A percentile compares a stretch with the other conserved stretches of the same genome.
Conservation (phyloP, 1,284 basidiomycete species). For the Cutaneotrichosporon sp. region DNA sequence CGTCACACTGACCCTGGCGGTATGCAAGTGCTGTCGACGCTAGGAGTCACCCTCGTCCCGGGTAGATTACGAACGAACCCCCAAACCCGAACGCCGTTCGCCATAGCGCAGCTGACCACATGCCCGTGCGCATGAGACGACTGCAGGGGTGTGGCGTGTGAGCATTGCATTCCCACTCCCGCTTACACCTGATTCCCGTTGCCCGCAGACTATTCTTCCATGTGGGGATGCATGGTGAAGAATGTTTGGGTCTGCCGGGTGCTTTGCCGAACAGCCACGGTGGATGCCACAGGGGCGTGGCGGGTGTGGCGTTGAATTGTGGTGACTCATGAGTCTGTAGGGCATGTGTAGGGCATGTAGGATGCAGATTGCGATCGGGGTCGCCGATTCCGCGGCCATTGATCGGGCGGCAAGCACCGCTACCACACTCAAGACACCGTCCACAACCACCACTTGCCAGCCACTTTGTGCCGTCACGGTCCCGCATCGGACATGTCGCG, state of each 20-base stretch:
- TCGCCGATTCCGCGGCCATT: neutral
- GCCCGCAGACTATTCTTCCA: neutral
- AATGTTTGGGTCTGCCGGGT: neutral
- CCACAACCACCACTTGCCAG: too few relatives aligned
- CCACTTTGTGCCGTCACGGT: too few relatives aligned
- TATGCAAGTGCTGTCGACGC: neutral
- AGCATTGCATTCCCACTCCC: neutral
- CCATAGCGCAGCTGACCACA: too few relatives aligned
- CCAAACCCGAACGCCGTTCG: neutral
- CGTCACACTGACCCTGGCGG: neutral
- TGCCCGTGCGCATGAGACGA: neutral
- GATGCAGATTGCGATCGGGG: too few relatives aligned
- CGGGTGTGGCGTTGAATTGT: neutral
- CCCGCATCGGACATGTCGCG: too few relatives aligned
- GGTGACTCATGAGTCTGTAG: neutral
- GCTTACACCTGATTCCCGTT: neutral
- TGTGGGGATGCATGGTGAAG: neutral
- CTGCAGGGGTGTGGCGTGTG: neutral
- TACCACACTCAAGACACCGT: too few relatives aligned
- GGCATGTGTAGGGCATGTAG: neutral
- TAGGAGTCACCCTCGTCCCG: neutral
- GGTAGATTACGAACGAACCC: neutral
- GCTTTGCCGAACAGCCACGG: neutral
- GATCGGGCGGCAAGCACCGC: too few relatives aligned
- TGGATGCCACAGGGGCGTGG: neutral